These are phyloP conservation scores for Leishmania gerbilli DNA, from an alignment of 208 protist species.

Conservation along the genomic window DNA sequence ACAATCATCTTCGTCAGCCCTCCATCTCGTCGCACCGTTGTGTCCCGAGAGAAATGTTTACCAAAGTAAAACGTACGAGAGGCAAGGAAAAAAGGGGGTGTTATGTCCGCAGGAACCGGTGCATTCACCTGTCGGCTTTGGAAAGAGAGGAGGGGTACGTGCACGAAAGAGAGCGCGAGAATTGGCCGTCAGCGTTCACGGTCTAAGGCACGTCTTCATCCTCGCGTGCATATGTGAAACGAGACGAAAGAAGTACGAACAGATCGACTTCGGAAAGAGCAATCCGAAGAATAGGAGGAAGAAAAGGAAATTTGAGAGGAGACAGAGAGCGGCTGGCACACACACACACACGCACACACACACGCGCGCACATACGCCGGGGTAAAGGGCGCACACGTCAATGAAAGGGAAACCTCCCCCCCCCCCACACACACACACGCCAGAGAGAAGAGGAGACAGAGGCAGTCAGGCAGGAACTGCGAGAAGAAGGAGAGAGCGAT, in stretches of 20 bases:
- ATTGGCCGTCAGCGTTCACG: background rate
- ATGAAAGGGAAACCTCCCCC: background rate
- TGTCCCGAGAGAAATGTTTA: background rate
- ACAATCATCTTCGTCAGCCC: background rate
- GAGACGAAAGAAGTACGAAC: background rate
- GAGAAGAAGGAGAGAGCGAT: background rate
- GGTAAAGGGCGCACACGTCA: background rate
- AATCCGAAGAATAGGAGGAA: background rate
- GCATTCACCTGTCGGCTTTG: background rate
- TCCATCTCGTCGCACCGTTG: background rate
- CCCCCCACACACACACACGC: background rate
- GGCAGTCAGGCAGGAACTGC: background rate
- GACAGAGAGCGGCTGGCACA: background rate
- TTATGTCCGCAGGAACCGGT: background rate
- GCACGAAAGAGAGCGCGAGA: background rate
- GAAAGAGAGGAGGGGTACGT: background rate
- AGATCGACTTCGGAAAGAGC: constrained; percentile 1
- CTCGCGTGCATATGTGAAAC: background rate
- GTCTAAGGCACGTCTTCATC: background rate
- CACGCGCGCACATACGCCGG: background rate
- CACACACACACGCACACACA: background rate
- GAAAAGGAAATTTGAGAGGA: background rate
- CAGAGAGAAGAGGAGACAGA: background rate
- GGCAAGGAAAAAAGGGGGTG: background rate
- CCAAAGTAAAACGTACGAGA: background rate